Percentiles rank a stretch among this genome's conserved stretches.
Conservation (phyloP, 2,329 filamentous ascomycete genomes). For the Penicillium nordicum region DNA sequence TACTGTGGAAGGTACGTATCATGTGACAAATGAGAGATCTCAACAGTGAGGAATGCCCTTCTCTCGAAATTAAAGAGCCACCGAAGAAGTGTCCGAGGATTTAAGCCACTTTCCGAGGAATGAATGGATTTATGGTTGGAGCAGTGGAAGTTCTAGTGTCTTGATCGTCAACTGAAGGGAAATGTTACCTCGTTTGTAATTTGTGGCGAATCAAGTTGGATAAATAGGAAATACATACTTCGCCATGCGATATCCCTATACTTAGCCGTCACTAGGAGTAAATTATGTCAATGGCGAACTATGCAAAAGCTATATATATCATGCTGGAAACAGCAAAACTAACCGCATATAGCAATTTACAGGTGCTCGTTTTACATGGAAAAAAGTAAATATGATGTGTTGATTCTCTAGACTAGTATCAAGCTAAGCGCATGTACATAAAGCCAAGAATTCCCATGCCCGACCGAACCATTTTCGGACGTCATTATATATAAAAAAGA, state of each 20-base stretch:
- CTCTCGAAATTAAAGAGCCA: not conserved
- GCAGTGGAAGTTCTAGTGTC: not conserved
- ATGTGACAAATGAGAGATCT: too few relatives aligned
- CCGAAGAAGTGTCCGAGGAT: not conserved
- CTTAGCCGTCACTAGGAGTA: too few relatives aligned
- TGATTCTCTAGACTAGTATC: not conserved
- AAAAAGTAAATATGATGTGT: not conserved
- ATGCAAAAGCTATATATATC: too few relatives aligned
- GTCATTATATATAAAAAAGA: conserved; percentile 5
- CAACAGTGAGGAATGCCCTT: not conserved
- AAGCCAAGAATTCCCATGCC: conserved; percentile 1
- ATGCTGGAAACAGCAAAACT: too few relatives aligned
- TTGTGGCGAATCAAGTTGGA: too few relatives aligned
- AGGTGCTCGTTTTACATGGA: not conserved
- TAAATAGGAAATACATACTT: too few relatives aligned
- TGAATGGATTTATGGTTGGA: too few relatives aligned
- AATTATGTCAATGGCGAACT: too few relatives aligned
- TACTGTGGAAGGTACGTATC: too few relatives aligned
- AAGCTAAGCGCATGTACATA: not conserved
- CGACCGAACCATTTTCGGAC: not conserved
- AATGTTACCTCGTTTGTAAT: not conserved
- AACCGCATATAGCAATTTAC: not conserved
- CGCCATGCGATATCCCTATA: too few relatives aligned
- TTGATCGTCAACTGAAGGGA: not conserved
- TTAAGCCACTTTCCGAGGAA: not conserved